These are phyloP conservation scores for Chionographis japonica DNA, from an alignment of 106 monocot species.

Conservation along the genomic window DNA sequence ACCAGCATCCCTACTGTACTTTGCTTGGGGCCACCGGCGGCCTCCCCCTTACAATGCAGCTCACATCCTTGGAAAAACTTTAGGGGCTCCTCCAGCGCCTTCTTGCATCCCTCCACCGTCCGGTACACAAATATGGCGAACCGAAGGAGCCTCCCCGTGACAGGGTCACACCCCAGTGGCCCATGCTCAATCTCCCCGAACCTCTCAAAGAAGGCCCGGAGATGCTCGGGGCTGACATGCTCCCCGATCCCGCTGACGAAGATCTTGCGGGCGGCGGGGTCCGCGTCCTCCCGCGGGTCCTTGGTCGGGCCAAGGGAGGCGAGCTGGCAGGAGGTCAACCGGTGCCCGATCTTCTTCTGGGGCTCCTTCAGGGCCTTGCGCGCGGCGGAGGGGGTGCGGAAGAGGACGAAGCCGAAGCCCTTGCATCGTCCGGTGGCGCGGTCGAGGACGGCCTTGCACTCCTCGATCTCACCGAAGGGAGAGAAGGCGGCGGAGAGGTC, in stretches of 20 bases:
- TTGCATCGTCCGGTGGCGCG: slow-evolving; percentile 35
- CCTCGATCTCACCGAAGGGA: slow-evolving; percentile 24
- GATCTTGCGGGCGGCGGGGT: slow-evolving; percentile 4
- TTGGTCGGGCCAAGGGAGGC: slow-evolving; percentile 26
- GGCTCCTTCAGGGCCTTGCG: slow-evolving; percentile 34
- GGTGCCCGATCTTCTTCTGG: slow-evolving; percentile 24
- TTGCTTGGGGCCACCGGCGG: background rate
- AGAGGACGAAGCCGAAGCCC: slow-evolving; percentile 61
- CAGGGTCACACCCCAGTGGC: background rate
- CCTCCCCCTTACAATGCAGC: slow-evolving; percentile 7
- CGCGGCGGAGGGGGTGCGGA: slow-evolving; percentile 33
- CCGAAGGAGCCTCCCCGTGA: slow-evolving; percentile 8
- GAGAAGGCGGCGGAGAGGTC: slow-evolving; percentile 13
- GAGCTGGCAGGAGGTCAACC: slow-evolving; percentile 34
- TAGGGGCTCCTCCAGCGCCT: slow-evolving; percentile 19
- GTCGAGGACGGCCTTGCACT: slow-evolving; percentile 31
- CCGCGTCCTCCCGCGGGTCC: background rate
- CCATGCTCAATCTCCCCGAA: slow-evolving; percentile 20
- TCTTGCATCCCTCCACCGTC: slow-evolving; percentile 10
- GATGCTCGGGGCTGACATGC: background rate
- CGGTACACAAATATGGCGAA: slow-evolving; percentile 10
- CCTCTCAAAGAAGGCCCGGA: slow-evolving; percentile 3
- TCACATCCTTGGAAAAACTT: slow-evolving; percentile 15
- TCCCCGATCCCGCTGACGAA: slow-evolving; percentile 6
- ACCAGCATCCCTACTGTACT: background rate